Conservation (phyloP, 331 rosid genomes). For the Malus hybrid region DNA sequence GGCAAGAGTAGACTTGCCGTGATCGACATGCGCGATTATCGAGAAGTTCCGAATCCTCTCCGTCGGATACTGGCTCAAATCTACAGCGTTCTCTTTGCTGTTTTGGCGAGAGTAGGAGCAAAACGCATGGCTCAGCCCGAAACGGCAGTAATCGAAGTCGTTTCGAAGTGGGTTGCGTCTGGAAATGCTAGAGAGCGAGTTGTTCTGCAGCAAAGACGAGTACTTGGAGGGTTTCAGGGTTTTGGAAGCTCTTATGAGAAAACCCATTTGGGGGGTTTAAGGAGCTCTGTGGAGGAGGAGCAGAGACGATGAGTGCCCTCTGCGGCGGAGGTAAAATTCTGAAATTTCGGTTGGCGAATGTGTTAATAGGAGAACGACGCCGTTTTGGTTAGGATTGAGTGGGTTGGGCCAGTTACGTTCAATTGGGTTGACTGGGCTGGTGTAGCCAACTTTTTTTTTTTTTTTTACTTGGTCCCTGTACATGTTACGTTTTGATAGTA, state of each 20-base stretch:
- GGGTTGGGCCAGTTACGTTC: neutral
- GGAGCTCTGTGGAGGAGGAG: neutral
- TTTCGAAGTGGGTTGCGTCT: constrained; percentile 5
- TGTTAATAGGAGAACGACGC: neutral
- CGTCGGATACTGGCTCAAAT: constrained; percentile 53
- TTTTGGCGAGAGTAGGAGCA: constrained; percentile 52
- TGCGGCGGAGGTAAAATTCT: neutral
- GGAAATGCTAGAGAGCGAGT: constrained; percentile 16
- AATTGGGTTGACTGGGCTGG: neutral
- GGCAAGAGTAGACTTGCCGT: constrained; percentile 85
- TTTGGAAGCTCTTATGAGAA: constrained; percentile 45
- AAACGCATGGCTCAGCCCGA: constrained; percentile 34
- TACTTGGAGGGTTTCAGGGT: constrained; percentile 35
- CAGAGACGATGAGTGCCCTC: neutral
- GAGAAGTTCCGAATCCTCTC: constrained; percentile 85
- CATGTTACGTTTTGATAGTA: no score
- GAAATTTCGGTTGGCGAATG: neutral
- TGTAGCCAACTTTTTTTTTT: no score
- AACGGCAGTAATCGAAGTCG: constrained; percentile 7
- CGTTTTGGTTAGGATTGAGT: neutral
- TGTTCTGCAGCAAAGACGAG: constrained; percentile 16
- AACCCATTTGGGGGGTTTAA: constrained; percentile 64
- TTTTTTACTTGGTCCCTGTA: no score
- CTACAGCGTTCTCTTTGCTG: constrained; percentile 34
- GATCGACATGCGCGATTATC: constrained; percentile 89